Evolutionary conservation across 306 rosid species (phyloP).

Genomic region (Begonia loranthoides): DNA sequence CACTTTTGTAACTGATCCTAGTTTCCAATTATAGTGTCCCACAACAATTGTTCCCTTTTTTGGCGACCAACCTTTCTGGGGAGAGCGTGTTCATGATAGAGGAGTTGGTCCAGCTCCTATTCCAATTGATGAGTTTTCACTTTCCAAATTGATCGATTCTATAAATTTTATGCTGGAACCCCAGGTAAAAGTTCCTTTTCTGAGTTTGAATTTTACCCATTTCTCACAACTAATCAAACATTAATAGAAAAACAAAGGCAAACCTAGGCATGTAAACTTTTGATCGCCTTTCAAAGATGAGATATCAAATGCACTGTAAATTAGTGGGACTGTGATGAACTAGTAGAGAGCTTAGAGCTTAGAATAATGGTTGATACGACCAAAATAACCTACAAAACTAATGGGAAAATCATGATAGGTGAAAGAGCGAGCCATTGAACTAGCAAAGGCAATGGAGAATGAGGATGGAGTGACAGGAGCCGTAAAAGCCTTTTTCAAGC

Average conservation of each 20-base stretch:
- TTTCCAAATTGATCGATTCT: conserved; percentile 63
- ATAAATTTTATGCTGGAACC: conserved; percentile 78
- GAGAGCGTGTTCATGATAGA: conserved; percentile 83
- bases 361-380: conserved; percentile 6
- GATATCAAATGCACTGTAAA: too few species aligned
- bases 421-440: conserved; percentile 61
- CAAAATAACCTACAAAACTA: neutral
- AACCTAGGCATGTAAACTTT: too few species aligned
- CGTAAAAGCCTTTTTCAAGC: conserved; percentile 96
- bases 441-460: conserved; percentile 80
- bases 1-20: too few species aligned
- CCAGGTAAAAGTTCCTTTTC: conserved; percentile 31
- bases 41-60: conserved; percentile 89
- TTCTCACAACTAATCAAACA: too few species aligned
- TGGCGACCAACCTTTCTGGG: conserved; percentile 99
- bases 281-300: too few species aligned
- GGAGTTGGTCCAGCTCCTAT: conserved; percentile 94
- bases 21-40: conserved; percentile 53
- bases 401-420: conserved; percentile 35
- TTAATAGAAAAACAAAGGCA: too few species aligned
- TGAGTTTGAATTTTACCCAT: too few species aligned
- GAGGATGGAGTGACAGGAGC: conserved; percentile 97
- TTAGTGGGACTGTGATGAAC: too few species aligned
- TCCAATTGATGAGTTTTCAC: conserved; percentile 85
- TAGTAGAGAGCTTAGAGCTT: neutral